Evolutionary conservation across 179 eudicot genomes (phyloP).

Genomic region (Beta corolliflora): DNA sequence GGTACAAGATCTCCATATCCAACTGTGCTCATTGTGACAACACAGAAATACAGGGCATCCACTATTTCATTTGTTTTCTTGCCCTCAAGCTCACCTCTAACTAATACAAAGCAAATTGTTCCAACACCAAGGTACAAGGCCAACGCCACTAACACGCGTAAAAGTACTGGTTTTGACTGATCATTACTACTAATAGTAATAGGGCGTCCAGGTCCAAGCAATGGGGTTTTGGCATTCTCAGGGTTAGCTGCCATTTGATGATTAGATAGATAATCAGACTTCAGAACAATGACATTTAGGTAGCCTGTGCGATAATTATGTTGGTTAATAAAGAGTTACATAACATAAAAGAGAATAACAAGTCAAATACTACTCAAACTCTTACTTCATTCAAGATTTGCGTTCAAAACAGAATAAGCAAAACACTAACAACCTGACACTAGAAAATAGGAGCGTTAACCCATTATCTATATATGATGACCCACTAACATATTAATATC

Average conservation of each 20-base stretch:
- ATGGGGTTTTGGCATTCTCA: slow-evolving; percentile 38
- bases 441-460: no score
- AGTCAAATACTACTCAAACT: no score
- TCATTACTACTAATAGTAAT: slow-evolving; percentile 22
- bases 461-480: no score
- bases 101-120: slow-evolving; percentile 58
- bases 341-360: no score
- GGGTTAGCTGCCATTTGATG: slow-evolving; percentile 38
- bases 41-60: slow-evolving; percentile 83
- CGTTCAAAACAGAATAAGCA: no score
- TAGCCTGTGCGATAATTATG: not conserved
- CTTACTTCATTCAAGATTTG: no score
- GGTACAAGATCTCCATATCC: slow-evolving; percentile 96
- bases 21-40: slow-evolving; percentile 91
- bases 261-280: not conserved
- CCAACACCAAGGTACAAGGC: slow-evolving; percentile 59
- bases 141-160: slow-evolving; percentile 44
- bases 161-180: slow-evolving; percentile 32
- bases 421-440: no score
- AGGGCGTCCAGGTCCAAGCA: slow-evolving; percentile 32
- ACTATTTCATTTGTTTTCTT: slow-evolving; percentile 58
- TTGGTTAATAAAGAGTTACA: no score
- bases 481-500: no score
- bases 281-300: not conserved
- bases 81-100: slow-evolving; percentile 54